phyloP scores from a whole-genome alignment of 345 rosid species.

The Passiflora organensis region DNA sequence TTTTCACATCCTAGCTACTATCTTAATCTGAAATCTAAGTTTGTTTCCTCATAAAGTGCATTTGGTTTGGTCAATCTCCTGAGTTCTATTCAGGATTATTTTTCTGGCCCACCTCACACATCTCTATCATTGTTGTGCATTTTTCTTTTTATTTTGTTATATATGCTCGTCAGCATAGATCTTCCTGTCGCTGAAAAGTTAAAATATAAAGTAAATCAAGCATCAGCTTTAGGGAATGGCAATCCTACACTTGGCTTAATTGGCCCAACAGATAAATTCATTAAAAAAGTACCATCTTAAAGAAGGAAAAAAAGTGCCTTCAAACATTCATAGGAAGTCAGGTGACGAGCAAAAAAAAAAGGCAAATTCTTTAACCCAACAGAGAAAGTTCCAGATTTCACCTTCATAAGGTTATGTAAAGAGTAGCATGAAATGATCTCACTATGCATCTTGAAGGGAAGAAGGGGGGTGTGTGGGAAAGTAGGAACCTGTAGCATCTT shows the following conservation, averaged over 20 bases:
- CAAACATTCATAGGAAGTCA: no score
- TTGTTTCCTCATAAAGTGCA: no score
- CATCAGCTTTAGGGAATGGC: not conserved
- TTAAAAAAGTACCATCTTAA: no score
- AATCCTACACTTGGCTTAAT: not conserved
- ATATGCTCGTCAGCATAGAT: not conserved
- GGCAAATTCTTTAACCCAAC: no score
- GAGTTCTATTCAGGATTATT: not conserved
- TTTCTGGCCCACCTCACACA: not conserved
- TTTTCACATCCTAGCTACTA: not conserved
- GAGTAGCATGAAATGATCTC: no score
- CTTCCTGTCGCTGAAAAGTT: not conserved
- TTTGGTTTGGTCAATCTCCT: not conserved
- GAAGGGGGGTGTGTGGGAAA: not conserved
- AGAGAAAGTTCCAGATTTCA: no score
- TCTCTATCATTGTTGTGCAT: constrained; percentile 12
- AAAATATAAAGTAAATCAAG: no score
- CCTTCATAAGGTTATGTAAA: no score
- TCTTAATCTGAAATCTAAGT: not conserved
- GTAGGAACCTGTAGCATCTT: constrained; percentile 69
- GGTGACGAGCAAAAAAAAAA: no score
- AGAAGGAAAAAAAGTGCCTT: no score
- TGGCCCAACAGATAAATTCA: no score
- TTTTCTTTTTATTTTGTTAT: not conserved
- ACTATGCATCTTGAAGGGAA: no score